A percentile compares a stretch with the other conserved stretches of the same genome.
These are phyloP conservation scores for Nemania sp. DNA, from an alignment of 2,329 filamentous ascomycete genomes.

Conservation along the genomic window DNA sequence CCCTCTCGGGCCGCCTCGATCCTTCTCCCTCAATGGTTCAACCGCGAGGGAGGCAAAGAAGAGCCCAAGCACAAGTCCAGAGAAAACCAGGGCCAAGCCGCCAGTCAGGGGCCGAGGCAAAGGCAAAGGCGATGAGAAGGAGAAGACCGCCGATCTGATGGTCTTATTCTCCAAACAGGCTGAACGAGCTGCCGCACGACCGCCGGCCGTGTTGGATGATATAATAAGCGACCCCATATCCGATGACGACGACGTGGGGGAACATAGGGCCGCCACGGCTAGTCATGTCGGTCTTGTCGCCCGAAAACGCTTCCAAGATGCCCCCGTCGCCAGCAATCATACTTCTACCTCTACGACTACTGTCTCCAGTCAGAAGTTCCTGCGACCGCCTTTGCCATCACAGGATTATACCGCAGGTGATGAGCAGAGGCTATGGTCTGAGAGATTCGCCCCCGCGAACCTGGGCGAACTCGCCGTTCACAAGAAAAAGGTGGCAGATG, in stretches of 20 bases:
- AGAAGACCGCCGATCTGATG: constrained; percentile 60
- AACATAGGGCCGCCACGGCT: constrained; percentile 53
- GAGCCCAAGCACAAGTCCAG: constrained; percentile 53
- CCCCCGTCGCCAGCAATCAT: constrained; percentile 35
- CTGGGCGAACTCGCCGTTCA: constrained; percentile 90
- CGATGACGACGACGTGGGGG: constrained; percentile 61
- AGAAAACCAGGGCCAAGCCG: constrained; percentile 44
- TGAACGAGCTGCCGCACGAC: constrained; percentile 50
- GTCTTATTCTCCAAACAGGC: constrained; percentile 66
- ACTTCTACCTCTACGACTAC: constrained; percentile 21
- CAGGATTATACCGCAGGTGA: constrained; percentile 45
- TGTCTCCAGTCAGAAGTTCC: constrained; percentile 56
- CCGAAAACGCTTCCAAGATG: constrained; percentile 55
- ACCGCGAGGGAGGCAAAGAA: constrained; percentile 37
- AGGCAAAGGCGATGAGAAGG: constrained; percentile 52
- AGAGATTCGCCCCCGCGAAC: constrained; percentile 75
- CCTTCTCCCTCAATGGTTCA: constrained; percentile 33
- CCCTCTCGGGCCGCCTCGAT: constrained; percentile 35
- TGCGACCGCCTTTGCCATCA: constrained; percentile 47
- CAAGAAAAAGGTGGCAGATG: constrained; percentile 90
- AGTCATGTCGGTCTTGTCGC: constrained; percentile 63
- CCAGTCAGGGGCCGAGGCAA: constrained; percentile 45
- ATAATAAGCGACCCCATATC: constrained; percentile 62
- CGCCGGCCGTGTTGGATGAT: constrained; percentile 49
- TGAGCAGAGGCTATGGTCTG: constrained; percentile 81